These are phyloP conservation scores for Calonectria pseudoreteaudii DNA, from an alignment of 2,329 filamentous ascomycete species.

Conservation along the genomic window DNA sequence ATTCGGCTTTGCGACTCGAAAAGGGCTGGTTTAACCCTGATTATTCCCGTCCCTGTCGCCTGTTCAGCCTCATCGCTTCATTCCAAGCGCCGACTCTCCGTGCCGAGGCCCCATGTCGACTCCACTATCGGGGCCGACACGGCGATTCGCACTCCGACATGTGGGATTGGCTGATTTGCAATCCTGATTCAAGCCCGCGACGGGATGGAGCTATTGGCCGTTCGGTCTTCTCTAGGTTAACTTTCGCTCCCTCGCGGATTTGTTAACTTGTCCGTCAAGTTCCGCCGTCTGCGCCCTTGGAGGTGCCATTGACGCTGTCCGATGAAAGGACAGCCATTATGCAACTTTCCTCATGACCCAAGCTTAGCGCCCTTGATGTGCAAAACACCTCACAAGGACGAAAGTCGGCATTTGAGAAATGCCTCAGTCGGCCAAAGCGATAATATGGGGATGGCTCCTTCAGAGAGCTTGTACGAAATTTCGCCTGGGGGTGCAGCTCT, in stretches of 20 bases:
- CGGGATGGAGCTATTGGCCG: background rate
- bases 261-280: background rate
- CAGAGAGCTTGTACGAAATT: background rate
- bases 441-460: slow-evolving; percentile 18
- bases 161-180: slow-evolving; percentile 2
- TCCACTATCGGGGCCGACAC: slow-evolving; percentile 29
- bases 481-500: slow-evolving; percentile 4
- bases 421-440: slow-evolving; percentile 29
- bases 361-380: slow-evolving; percentile 3
- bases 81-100: slow-evolving; percentile 30
- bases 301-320: background rate
- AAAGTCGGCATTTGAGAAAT: slow-evolving; percentile 35
- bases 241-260: background rate
- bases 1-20: slow-evolving; percentile 12
- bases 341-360: slow-evolving; percentile 16
- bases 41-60: background rate
- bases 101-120: slow-evolving; percentile 27
- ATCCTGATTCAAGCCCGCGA: background rate
- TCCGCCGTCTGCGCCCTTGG: background rate
- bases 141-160: slow-evolving; percentile 36
- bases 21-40: slow-evolving; percentile 6
- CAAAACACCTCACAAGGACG: slow-evolving; percentile 26
- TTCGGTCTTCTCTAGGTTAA: background rate
- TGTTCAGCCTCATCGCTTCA: slow-evolving; percentile 23
- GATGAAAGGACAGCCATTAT: no score